A percentile compares a stretch with the other conserved stretches of the same genome.
Evolutionary conservation across 2,329 filamentous ascomycete genomes (phyloP).

Genomic region (Talaromyces rugulosus): DNA sequence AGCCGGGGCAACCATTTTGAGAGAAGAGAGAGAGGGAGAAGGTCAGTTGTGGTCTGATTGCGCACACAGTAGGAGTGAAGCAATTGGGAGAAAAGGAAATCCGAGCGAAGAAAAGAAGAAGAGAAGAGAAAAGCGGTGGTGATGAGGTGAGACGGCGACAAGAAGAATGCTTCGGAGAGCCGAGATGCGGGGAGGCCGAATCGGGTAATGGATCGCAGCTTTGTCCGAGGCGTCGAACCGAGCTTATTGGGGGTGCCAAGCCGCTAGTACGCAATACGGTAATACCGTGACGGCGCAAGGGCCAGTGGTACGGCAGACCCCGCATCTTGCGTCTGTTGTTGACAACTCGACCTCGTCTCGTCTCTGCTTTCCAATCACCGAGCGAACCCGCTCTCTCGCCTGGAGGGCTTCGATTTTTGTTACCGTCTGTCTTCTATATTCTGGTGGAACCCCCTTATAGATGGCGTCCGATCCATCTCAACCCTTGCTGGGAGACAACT

Average conservation of each 20-base stretch:
- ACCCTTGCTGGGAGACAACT: constrained; percentile 5
- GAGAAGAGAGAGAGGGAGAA: neutral
- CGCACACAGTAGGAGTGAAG: neutral
- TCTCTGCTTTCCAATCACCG: neutral
- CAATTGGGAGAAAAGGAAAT: neutral
- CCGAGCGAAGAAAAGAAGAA: neutral
- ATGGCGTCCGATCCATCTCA: constrained; percentile 12
- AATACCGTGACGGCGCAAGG: neutral
- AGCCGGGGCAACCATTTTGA: constrained; percentile 33
- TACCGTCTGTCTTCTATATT: neutral
- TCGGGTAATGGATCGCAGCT: neutral
- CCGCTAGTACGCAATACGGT: neutral
- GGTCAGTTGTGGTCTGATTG: too few relatives aligned
- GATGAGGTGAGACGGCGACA: neutral
- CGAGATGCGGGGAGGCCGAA: neutral
- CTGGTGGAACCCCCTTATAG: neutral
- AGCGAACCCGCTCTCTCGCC: neutral
- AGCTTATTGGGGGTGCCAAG: neutral
- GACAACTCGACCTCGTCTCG: neutral
- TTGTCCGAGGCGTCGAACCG: neutral
- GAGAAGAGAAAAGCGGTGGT: neutral
- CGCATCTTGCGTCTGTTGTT: neutral
- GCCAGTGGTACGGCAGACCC: neutral
- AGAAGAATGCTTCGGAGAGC: neutral
- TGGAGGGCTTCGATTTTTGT: neutral